phyloP scores from a whole-genome alignment of 306 rosid species.

The Casuarina cunninghamiana region DNA sequence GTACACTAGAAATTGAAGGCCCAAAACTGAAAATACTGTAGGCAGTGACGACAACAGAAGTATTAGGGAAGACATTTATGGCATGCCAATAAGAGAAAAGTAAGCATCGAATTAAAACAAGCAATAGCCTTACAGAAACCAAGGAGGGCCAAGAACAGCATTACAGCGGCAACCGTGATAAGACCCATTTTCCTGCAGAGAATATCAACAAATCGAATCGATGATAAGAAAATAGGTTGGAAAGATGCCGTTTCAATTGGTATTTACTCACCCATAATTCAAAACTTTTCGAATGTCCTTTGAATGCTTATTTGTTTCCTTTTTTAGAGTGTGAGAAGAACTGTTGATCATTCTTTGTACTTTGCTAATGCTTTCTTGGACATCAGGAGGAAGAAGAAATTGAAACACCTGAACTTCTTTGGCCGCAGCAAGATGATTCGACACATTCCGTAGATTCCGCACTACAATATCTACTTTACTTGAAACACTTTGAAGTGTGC shows the following conservation, averaged over 20 bases:
- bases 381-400: conserved; percentile 28
- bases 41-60: conserved; percentile 8
- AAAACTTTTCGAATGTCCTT: conserved; percentile 13
- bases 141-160: conserved; percentile 53
- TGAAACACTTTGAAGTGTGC: conserved; percentile 33
- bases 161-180: conserved; percentile 45
- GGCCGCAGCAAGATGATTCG: conserved; percentile 36
- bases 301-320: conserved; percentile 25
- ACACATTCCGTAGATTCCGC: conserved; percentile 33
- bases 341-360: conserved; percentile 11
- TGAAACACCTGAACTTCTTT: conserved; percentile 30
- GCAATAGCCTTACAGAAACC: conserved; percentile 52
- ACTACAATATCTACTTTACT: conserved; percentile 31
- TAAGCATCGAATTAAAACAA: neutral
- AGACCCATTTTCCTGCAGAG: conserved; percentile 47
- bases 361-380: conserved; percentile 19
- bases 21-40: conserved; percentile 67
- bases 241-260: neutral
- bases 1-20: conserved; percentile 54
- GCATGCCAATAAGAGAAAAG: neutral
- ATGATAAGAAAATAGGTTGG: neutral
- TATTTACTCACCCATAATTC: conserved; percentile 26
- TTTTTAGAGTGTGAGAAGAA: conserved; percentile 26
- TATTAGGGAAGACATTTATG: conserved; percentile 6
- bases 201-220: neutral